Evolutionary conservation across 2,329 filamentous ascomycete genomes (phyloP), one percentile per base, ranked within the genome.

Genomic region (Zopfia rhizophila): DNA sequence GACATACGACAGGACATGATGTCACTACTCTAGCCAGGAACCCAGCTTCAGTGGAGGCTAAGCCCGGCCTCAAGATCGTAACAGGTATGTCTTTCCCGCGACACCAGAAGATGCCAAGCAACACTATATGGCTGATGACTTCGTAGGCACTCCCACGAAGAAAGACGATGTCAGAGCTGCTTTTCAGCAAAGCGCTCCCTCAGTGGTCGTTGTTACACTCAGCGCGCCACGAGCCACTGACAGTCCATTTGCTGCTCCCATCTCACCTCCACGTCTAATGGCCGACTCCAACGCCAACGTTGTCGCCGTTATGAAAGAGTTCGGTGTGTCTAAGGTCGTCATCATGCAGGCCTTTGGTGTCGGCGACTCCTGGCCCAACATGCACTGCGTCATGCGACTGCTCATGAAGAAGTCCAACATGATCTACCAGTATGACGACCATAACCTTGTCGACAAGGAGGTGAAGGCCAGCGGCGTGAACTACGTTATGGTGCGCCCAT

Each of bases 271-370:
- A 0, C 68, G 74, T 3, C 65, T 82, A n/a, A 78, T 83, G 70
- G 72, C 74, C 2, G 72, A 77, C 43, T 68, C 72, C 12, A 68
- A 74, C 12, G 60, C 58, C 16, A 72, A 75, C 31, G 53, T 74
- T 3, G 52, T 75, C 10, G 49, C 63, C 0, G 65, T 60, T 3
- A 77, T 77, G 71, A 64, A 72, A 38, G 60, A 66, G 13, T 65
- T 66, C 35, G 60, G 60, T 0, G 65, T 71, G 37, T 50, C 33
- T 6, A 81, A 78, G 38, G 55, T 82, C 2, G 70, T 83, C 18
- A 68, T 80, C 35, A 74, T 83, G 63, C 79, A 76, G 10, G 75
- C 78, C 1, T 75, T 79, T 48, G 82, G 81, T 8, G 73, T 76
- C 1, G 78, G 75, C 0, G 61, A 70, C 21, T 82, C 79, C 4